Evolutionary conservation across 495 filamentous ascomycete genomes (phyloP).

Genomic region (Extremus antarcticus): DNA sequence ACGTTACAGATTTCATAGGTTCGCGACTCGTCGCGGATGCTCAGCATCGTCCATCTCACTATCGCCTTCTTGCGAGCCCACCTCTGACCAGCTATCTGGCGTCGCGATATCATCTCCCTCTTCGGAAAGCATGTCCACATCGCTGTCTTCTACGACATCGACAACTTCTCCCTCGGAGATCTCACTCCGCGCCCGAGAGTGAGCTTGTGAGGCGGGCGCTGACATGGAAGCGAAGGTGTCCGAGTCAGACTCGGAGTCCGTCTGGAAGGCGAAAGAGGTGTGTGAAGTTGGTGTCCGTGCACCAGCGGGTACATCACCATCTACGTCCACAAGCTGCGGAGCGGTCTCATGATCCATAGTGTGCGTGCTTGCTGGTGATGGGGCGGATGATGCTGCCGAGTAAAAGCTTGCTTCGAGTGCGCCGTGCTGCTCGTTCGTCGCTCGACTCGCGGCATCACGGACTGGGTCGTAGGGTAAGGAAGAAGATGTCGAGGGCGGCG

Average conservation of each 20-base stretch:
- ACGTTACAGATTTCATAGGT: background rate
- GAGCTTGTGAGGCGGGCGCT: background rate
- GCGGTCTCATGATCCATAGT: background rate
- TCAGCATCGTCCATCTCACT: conserved; percentile 9
- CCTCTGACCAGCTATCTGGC: conserved; percentile 17
- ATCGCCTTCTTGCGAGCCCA: conserved; percentile 13
- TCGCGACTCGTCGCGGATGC: background rate
- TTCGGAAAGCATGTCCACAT: conserved; percentile 18
- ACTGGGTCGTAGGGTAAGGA: conserved; percentile 10
- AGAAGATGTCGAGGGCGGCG: background rate
- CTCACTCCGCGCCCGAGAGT: background rate
- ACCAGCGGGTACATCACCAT: background rate
- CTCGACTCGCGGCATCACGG: conserved; percentile 3
- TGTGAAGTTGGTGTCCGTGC: background rate
- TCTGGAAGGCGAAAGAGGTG: conserved; percentile 1
- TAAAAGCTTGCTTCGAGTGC: conserved; percentile 15
- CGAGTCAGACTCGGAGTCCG: conserved; percentile 11
- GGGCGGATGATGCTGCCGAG: conserved; percentile 14
- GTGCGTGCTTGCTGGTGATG: background rate
- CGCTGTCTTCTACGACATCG: conserved; percentile 13
- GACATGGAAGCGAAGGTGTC: conserved; percentile 12
- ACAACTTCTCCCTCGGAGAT: conserved; percentile 13
- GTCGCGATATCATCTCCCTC: conserved; percentile 9
- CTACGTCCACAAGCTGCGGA: background rate
- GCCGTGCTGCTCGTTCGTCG: background rate